Evolutionary conservation across 1,139 yeast species (phyloP).

Genomic region (Hemisphaericaspora xylofermentans): DNA sequence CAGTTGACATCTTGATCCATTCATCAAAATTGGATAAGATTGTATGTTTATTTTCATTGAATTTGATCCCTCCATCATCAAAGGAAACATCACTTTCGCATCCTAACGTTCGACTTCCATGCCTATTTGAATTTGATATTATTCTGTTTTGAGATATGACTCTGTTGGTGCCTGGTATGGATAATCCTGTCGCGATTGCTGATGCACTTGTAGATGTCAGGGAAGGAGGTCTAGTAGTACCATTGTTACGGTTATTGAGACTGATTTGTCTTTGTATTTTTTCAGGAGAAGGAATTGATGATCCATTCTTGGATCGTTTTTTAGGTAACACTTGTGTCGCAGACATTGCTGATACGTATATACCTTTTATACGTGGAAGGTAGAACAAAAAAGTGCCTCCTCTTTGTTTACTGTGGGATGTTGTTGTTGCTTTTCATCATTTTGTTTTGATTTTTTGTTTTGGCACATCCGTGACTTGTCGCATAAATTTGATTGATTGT

Average conservation of each 20-base stretch:
- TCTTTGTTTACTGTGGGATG: not conserved
- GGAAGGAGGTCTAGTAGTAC: not conserved
- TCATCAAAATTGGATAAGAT: constrained; percentile 72
- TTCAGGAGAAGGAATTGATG: not conserved
- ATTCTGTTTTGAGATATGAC: constrained; percentile 10
- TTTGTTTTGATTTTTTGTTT: not conserved
- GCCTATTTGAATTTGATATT: constrained; percentile 17
- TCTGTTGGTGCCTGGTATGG: not conserved
- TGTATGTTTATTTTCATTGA: constrained; percentile 45
- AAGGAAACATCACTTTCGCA: constrained; percentile 19
- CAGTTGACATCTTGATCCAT: constrained; percentile 89
- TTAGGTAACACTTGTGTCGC: constrained; percentile 1
- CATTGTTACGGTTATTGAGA: not conserved
- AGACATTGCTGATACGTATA: not conserved
- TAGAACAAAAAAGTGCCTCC: no score
- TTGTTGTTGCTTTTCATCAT: not conserved
- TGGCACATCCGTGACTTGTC: not conserved
- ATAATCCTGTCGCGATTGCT: not conserved
- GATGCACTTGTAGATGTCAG: not conserved
- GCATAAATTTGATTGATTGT: not conserved
- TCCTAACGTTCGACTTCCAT: constrained; percentile 17
- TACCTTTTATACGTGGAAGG: no score
- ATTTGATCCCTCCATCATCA: constrained; percentile 44
- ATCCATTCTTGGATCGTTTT: constrained; percentile 1
- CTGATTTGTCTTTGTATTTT: not conserved